Evolutionary conservation across 2,329 filamentous ascomycete species (phyloP).

Genomic region (Fusarium sp.): DNA sequence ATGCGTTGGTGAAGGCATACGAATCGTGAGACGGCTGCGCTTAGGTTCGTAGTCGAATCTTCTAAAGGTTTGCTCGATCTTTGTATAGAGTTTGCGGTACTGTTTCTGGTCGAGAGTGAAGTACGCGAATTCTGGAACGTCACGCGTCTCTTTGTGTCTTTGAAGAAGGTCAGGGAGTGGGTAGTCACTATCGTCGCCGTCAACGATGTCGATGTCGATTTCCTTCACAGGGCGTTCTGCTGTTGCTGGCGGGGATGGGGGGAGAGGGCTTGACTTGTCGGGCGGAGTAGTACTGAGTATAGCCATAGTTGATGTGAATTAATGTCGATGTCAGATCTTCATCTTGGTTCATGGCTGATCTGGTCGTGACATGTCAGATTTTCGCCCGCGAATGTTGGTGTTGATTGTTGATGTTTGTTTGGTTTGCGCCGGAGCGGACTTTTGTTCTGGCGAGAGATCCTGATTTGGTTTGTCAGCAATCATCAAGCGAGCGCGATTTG

Average conservation of each 20-base stretch:
- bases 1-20: not conserved
- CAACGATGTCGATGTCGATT: not conserved
- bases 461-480: not conserved
- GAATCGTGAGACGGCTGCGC: not conserved
- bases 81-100: not conserved
- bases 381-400: not conserved
- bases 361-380: not conserved
- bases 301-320: not conserved
- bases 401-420: not conserved
- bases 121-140: not conserved
- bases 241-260: not conserved
- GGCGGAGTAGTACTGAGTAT: conserved; percentile 14
- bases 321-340: not conserved
- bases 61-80: not conserved
- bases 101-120: not conserved
- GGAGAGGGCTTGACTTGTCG: not conserved
- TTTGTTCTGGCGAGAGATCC: not conserved
- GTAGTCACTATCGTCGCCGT: not conserved
- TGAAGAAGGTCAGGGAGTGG: not conserved
- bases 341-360: not conserved
- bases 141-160: not conserved
- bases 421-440: not conserved
- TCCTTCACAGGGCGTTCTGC: not conserved
- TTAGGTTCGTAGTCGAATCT: not conserved
- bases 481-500: not conserved